These are phyloP conservation scores for Aphanomyces astaci DNA, from an alignment of 352 stramenopile species.

Conservation along the genomic window DNA sequence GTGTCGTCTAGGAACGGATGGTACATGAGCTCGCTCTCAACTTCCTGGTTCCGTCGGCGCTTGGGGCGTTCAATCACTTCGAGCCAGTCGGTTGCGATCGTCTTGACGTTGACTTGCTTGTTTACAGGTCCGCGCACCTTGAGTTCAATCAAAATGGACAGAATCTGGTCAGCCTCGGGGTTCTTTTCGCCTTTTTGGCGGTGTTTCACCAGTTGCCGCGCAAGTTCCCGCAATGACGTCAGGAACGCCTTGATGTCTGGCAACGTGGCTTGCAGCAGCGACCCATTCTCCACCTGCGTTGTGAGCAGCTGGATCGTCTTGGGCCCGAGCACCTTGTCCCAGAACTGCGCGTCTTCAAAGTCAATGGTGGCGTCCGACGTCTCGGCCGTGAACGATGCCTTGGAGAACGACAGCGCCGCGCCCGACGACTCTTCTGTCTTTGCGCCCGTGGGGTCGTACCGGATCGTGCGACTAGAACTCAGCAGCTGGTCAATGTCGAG, in stretches of 20 bases:
- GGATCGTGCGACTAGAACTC: slow-evolving; percentile 78
- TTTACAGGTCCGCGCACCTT: slow-evolving; percentile 77
- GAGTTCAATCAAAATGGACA: slow-evolving; percentile 82
- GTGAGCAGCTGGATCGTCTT: slow-evolving; percentile 82
- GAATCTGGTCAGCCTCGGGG: slow-evolving; percentile 72
- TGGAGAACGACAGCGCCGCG: slow-evolving; percentile 77
- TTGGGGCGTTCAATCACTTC: slow-evolving; percentile 84
- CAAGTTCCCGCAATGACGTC: slow-evolving; percentile 64
- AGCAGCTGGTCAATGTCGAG: slow-evolving; percentile 84
- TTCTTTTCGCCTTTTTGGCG: slow-evolving; percentile 76
- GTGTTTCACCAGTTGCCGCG: slow-evolving; percentile 74
- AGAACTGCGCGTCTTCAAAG: slow-evolving; percentile 88
- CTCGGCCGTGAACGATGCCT: slow-evolving; percentile 81
- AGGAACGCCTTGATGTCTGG: slow-evolving; percentile 80
- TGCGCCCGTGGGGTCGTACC: slow-evolving; percentile 68
- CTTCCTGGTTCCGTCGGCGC: slow-evolving; percentile 73
- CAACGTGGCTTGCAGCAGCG: slow-evolving; percentile 54
- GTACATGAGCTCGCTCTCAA: slow-evolving; percentile 81
- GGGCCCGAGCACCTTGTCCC: slow-evolving; percentile 83
- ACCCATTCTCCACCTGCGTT: slow-evolving; percentile 82
- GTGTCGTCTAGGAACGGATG: slow-evolving; percentile 72
- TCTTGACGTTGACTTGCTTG: slow-evolving; percentile 71
- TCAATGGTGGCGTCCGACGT: slow-evolving; percentile 82
- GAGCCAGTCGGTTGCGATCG: slow-evolving; percentile 69
- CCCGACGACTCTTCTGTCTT: slow-evolving; percentile 36